Base-by-base conservation (phyloP, 163 green algal species). In the Scenedesmus sp. region DNA sequence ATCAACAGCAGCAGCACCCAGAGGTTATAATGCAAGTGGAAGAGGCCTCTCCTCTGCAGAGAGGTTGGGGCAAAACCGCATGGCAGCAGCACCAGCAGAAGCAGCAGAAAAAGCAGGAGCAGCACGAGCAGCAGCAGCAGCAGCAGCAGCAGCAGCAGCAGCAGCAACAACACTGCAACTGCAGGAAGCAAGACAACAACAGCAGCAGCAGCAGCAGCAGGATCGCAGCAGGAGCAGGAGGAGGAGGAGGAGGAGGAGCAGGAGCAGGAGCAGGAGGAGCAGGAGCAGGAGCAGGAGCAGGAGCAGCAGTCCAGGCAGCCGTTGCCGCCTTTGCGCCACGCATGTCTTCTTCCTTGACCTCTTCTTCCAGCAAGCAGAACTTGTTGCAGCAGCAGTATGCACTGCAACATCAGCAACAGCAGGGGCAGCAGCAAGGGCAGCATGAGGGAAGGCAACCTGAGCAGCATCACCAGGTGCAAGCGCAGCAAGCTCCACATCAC, bases 341-440 rank as follows among this genome's bases (percentile, higher is more conserved):
- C 30, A 76, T 76, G 73, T 82, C 35, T 46, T 82, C 35, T 2
- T 44, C 73, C 12, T 20, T 44, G 73, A 18, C 35, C 35, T 82
- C 35, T 15, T 30, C 5, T 49, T 30, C 16, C 4, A 51, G 73
- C 73, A 46, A 82, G 35, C 35, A 46, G 37, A 44, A 51, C 73
- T n/a, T 82, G 73, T 18, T 44, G 73, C 73, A 82, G 73, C 73
- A 46, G 73, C 73, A 82, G 65, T 76, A 76, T 76, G 65, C 65
- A 37, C 9, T 76, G 65, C 65, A 76, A 30, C 65, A 76, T 4
- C 65, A 76, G 65, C 73, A 43, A 44, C 33, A 82, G 35, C 78
- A n/a, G 56, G 20, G 61, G 42, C 9, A n/a, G 56, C 56, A 84
- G 42, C 9, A 83, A n/a, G 40, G 35, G 15, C 42, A 37, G 13